A percentile compares a stretch with the other conserved stretches of the same genome.
These are phyloP conservation scores for Coprinopsis sp. DNA, from an alignment of 768 basidiomycete species.

Conservation along the genomic window DNA sequence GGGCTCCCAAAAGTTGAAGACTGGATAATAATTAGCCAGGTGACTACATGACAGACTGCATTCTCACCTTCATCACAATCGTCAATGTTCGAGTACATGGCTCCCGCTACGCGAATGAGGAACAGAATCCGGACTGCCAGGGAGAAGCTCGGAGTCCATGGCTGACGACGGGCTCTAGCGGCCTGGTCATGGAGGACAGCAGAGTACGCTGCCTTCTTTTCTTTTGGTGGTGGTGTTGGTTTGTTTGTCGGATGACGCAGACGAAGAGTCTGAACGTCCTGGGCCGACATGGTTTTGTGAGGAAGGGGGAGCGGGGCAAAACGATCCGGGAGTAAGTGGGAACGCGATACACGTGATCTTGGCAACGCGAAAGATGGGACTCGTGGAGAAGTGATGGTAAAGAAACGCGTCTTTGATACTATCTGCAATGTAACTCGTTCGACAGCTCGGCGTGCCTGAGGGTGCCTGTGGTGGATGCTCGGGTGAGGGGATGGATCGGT, in stretches of 20 bases:
- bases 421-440: neutral
- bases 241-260: conserved; percentile 41
- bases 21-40: conserved; percentile 34
- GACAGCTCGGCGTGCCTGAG: no score
- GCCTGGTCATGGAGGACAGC: conserved; percentile 80
- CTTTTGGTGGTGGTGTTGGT: conserved; percentile 28
- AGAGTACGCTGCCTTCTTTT: conserved; percentile 31
- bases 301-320: conserved; percentile 1
- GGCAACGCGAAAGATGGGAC: no score
- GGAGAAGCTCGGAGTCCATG: conserved; percentile 84
- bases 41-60: neutral
- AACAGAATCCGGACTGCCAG: conserved; percentile 81
- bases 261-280: conserved; percentile 40
- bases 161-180: conserved; percentile 65
- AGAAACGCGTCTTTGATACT: neutral
- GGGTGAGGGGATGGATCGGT: no score
- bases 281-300: neutral
- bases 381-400: no score
- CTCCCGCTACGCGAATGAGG: conserved; percentile 72
- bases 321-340: no score
- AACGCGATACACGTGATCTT: no score
- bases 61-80: conserved; percentile 93
- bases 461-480: no score
- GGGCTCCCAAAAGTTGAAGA: conserved; percentile 99
- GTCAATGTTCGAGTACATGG: conserved; percentile 93